phyloP scores from a whole-genome alignment of 1,284 basidiomycete genomes.

The Boletus semigastroideus region DNA sequence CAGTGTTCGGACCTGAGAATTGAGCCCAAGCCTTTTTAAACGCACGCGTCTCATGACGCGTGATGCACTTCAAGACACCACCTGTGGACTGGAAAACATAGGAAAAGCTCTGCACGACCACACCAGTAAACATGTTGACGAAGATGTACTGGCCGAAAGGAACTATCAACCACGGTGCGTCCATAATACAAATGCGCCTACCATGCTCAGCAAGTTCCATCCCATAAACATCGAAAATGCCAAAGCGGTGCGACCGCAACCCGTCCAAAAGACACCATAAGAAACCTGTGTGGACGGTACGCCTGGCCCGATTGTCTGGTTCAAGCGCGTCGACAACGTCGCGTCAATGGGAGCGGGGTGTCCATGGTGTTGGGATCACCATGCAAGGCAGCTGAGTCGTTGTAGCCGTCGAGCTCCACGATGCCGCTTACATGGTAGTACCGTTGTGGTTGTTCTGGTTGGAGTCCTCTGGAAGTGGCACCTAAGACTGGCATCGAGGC shows the following conservation, averaged over 20 bases:
- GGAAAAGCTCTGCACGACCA: conserved; percentile 95
- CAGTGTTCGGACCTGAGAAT: conserved; percentile 78
- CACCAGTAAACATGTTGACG: conserved; percentile 94
- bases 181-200: conserved; percentile 38
- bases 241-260: conserved; percentile 89
- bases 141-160: conserved; percentile 75
- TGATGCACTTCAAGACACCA: conserved; percentile 74
- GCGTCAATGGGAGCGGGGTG: no score
- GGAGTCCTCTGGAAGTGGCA: no score
- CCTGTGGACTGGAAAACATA: conserved; percentile 92
- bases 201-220: conserved; percentile 98
- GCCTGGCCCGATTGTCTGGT: no score
- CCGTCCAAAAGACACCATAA: conserved; percentile 55
- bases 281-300: conserved; percentile 58
- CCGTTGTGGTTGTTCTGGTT: no score
- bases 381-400: no score
- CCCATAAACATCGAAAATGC: conserved; percentile 89
- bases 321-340: no score
- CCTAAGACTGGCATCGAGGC: no score
- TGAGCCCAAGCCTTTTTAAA: conserved; percentile 96
- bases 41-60: conserved; percentile 85
- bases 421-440: no score
- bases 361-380: no score
- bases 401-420: no score
- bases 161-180: neutral